Evolutionary conservation across 2,329 filamentous ascomycete species (phyloP).

Genomic region (Trichoderma pleuroti): DNA sequence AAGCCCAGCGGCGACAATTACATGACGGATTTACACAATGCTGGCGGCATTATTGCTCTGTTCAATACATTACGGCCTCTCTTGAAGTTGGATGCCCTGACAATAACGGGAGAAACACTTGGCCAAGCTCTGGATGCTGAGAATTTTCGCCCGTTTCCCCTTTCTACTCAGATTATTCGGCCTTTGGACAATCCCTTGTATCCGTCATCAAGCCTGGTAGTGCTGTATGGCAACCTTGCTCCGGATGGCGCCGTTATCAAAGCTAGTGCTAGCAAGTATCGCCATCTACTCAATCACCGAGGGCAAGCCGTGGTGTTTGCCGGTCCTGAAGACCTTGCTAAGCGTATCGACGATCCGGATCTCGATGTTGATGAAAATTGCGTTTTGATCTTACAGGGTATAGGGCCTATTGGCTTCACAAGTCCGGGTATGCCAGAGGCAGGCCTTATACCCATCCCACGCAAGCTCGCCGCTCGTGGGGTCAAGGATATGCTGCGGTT

Average conservation of each 20-base stretch:
- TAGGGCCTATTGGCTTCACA: constrained; percentile 70
- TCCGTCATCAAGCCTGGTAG: constrained; percentile 72
- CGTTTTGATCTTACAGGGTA: constrained; percentile 81
- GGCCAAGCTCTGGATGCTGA: constrained; percentile 72
- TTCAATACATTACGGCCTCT: constrained; percentile 74
- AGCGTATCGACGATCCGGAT: constrained; percentile 52
- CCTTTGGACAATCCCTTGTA: constrained; percentile 66
- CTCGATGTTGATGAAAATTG: constrained; percentile 59
- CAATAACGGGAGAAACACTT: constrained; percentile 80
- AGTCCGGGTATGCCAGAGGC: constrained; percentile 94
- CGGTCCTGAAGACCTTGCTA: constrained; percentile 71
- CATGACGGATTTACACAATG: constrained; percentile 87
- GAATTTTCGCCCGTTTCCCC: constrained; percentile 53
- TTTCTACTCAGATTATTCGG: constrained; percentile 53
- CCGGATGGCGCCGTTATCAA: constrained; percentile 84
- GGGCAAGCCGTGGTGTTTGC: constrained; percentile 61
- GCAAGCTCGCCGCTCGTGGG: constrained; percentile 71
- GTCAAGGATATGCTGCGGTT: constrained; percentile 78
- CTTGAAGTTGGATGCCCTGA: constrained; percentile 71
- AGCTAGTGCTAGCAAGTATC: constrained; percentile 81
- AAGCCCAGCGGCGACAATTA: constrained; percentile 84
- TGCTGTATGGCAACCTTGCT: constrained; percentile 78
- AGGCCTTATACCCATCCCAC: constrained; percentile 59
- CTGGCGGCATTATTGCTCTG: constrained; percentile 72
- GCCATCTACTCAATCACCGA: constrained; percentile 46